Conservation (phyloP, 306 rosid genomes). For the Geum urbanum region DNA sequence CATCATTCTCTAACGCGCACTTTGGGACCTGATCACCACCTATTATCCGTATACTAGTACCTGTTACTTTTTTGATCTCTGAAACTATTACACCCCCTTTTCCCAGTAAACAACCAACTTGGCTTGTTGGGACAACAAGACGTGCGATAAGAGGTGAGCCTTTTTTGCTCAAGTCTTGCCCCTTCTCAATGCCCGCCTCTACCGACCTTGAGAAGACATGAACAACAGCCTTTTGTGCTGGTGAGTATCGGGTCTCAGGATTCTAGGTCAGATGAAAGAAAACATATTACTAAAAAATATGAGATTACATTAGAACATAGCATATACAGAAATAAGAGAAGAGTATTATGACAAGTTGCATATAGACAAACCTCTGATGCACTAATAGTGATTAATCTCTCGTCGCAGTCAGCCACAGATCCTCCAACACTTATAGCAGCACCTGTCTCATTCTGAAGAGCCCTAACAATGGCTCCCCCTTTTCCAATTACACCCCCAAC, state of each 20-base stretch:
- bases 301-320: slow-evolving; percentile 11
- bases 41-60: slow-evolving; percentile 65
- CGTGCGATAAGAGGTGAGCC: slow-evolving; percentile 62
- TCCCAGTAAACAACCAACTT: slow-evolving; percentile 95
- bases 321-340: slow-evolving; percentile 13
- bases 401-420: slow-evolving; percentile 65
- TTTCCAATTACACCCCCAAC: slow-evolving; percentile 95
- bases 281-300: slow-evolving; percentile 9
- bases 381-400: slow-evolving; percentile 62
- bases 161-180: slow-evolving; percentile 49
- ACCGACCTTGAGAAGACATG: slow-evolving; percentile 76
- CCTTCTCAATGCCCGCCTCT: slow-evolving; percentile 66
- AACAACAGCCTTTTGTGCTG: slow-evolving; percentile 85
- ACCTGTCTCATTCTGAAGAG: slow-evolving; percentile 90
- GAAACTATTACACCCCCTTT: slow-evolving; percentile 83
- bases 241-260: slow-evolving; percentile 77
- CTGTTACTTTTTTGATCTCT: slow-evolving; percentile 80
- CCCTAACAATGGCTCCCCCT: slow-evolving; percentile 74
- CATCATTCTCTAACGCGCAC: slow-evolving; percentile 66
- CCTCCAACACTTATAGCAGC: slow-evolving; percentile 69
- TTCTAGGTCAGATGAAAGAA: slow-evolving; percentile 41
- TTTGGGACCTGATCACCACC: slow-evolving; percentile 78
- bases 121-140: slow-evolving; percentile 71
- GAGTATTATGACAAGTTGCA: slow-evolving; percentile 7
- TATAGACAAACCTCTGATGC: slow-evolving; percentile 74